phyloP scores from a whole-genome alignment of 176 grass and related monocot species.

The Triticum timopheevii region DNA sequence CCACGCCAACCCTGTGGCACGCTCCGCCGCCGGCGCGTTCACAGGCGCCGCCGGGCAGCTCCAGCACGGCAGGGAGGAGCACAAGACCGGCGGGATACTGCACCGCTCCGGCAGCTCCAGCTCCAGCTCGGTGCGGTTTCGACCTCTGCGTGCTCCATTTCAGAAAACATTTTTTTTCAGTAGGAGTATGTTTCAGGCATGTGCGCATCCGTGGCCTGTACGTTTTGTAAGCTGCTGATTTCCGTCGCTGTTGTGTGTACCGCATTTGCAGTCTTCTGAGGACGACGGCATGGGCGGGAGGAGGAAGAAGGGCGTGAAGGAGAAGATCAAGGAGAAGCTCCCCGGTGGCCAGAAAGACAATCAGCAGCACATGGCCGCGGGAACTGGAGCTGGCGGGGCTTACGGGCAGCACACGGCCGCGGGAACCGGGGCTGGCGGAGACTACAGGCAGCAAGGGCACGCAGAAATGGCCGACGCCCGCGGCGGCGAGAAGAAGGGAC shows the following conservation, averaged over 20 bases:
- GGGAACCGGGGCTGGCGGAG: not conserved
- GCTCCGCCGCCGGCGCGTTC: too few relatives aligned
- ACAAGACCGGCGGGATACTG: slow-evolving; percentile 30
- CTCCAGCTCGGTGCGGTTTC: slow-evolving; percentile 35
- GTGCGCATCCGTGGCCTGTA: too few relatives aligned
- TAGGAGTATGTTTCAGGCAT: too few relatives aligned
- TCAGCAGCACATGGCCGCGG: not conserved
- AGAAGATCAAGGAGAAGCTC: slow-evolving; percentile 76
- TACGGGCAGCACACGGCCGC: not conserved
- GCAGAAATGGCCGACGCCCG: not conserved
- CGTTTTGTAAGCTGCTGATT: not conserved
- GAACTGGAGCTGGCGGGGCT: not conserved
- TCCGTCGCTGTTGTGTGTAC: not conserved
- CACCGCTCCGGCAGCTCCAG: slow-evolving; percentile 61
- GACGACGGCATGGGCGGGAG: slow-evolving; percentile 60
- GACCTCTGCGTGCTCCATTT: too few relatives aligned
- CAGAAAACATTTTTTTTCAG: too few relatives aligned
- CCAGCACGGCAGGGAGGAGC: slow-evolving; percentile 10
- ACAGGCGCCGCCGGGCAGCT: slow-evolving; percentile 25
- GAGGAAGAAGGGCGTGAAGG: slow-evolving; percentile 67
- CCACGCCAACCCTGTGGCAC: too few relatives aligned
- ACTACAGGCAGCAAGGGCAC: slow-evolving; percentile 22
- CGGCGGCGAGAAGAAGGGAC: slow-evolving; percentile 3
- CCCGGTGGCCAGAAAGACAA: slow-evolving; percentile 25
- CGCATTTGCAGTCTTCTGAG: slow-evolving; percentile 33